Base-by-base conservation (phyloP, 2,329 filamentous ascomycete genomes). In the Leptosphaerulina australis region DNA sequence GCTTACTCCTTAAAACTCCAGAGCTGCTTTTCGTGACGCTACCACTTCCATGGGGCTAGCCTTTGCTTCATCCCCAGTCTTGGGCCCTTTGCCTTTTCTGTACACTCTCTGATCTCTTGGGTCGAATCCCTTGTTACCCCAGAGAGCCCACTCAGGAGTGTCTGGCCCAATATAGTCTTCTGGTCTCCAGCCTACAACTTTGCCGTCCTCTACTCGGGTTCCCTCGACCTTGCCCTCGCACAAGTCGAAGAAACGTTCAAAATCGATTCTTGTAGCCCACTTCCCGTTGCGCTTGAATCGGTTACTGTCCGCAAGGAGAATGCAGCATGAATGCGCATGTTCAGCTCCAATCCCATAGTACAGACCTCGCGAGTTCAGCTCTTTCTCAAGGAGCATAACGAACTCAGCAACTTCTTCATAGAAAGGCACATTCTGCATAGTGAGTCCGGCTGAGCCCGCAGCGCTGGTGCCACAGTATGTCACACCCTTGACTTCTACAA, bases 391-490 rank as follows among this genome's bases (percentile, higher is more conserved):
- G 0, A 88, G 86, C 29, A 83, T 81, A 8, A 95, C 91, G 67
- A 97, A 97, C 2, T 86, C 84, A 26, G 83, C 83, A 2, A 97
- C 89, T 50, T 97, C 93, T 71, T 88, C 87, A 76, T 97, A 97
- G 68, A 96, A 97, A 0, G 93, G 93, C 8, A 97, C 94, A 68
- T 97, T 97, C 65, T 90, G 85, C 93, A 97, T 97, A n/a, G 86
- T 94, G 36, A 97, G 79, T 0, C 93, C 93, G 0, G 91, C 92
- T 44, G 87, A 88, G 3, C 88, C 87, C 7, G 89, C 89, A 0
- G 91, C 91, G 6, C 87, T 87, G 0, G 93, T 97, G 30, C 94
- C 94, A 74, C 94, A 97, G 77, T 94, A 97, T 0, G 93, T 97
- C 28, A 97, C 93, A 45, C 93, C 93, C 77, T 97, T 97, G 72